A percentile compares a stretch with the other conserved stretches of the same genome.
phyloP scores from a whole-genome alignment of 345 rosid species.

The Gossypium stocksii region DNA sequence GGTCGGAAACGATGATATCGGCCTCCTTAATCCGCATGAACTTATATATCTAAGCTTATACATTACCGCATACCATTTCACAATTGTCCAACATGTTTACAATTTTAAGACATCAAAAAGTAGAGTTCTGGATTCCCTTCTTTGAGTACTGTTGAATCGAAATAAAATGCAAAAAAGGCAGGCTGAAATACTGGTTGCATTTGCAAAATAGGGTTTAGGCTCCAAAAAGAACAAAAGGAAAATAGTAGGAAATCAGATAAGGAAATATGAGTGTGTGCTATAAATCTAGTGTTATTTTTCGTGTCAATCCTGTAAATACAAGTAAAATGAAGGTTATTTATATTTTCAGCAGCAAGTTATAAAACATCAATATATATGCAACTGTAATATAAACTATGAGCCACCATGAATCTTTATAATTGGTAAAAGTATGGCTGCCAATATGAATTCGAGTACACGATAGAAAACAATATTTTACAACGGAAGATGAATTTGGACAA shows the following conservation, averaged over 20 bases:
- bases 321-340: not conserved
- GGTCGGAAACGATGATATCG: conserved; percentile 52
- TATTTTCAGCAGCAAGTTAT: not conserved
- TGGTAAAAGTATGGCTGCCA: conserved; percentile 15
- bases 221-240: too few species aligned
- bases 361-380: not conserved
- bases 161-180: not conserved
- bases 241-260: too few species aligned
- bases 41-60: not conserved
- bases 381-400: not conserved
- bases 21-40: not conserved
- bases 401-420: not conserved
- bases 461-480: conserved; percentile 19
- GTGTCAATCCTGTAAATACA: too few species aligned
- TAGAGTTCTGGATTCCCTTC: not conserved
- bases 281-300: too few species aligned
- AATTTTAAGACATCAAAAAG: not conserved
- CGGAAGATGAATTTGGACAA: not conserved
- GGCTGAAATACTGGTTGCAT: too few species aligned
- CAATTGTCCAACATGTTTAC: not conserved
- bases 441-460: conserved; percentile 13
- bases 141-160: not conserved
- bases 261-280: too few species aligned
- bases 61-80: not conserved
- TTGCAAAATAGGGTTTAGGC: too few species aligned